Conservation (phyloP, 129 eudicot genomes). For the Smallanthus sonchifolius region DNA sequence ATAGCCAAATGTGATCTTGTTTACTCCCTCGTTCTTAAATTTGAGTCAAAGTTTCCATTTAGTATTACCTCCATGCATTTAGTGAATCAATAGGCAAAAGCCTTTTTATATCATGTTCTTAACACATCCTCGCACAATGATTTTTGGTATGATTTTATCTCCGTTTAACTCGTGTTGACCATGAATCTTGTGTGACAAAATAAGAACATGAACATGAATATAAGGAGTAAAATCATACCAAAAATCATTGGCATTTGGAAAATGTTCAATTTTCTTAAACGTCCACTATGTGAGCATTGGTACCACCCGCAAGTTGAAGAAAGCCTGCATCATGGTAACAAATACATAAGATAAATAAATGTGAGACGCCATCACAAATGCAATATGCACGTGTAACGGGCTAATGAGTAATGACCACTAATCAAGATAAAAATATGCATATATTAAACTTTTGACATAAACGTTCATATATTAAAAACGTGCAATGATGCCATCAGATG, state of each 20-base stretch:
- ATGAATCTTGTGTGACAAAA: background rate
- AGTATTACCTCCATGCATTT: constrained; percentile 2
- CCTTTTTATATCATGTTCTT: background rate
- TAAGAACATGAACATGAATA: background rate
- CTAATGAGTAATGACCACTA: no score
- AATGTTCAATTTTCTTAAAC: constrained; percentile 51
- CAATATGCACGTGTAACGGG: constrained; percentile 1
- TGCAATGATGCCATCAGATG: no score
- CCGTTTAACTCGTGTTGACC: no score
- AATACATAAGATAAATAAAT: background rate
- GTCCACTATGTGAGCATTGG: constrained; percentile 86
- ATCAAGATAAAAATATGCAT: no score
- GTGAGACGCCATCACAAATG: background rate
- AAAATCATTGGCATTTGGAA: constrained; percentile 40
- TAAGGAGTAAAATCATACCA: constrained; percentile 33
- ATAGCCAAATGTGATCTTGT: background rate
- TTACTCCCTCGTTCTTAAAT: background rate
- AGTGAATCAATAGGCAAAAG: background rate
- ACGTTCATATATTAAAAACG: no score
- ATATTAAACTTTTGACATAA: no score
- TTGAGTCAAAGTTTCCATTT: background rate
- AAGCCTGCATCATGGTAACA: constrained; percentile 48
- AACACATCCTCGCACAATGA: background rate
- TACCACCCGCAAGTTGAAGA: constrained; percentile 96
- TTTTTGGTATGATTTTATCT: no score